Base-by-base conservation (phyloP, 192 early-diverging fungal genomes). In the Spinellus fusiger region DNA sequence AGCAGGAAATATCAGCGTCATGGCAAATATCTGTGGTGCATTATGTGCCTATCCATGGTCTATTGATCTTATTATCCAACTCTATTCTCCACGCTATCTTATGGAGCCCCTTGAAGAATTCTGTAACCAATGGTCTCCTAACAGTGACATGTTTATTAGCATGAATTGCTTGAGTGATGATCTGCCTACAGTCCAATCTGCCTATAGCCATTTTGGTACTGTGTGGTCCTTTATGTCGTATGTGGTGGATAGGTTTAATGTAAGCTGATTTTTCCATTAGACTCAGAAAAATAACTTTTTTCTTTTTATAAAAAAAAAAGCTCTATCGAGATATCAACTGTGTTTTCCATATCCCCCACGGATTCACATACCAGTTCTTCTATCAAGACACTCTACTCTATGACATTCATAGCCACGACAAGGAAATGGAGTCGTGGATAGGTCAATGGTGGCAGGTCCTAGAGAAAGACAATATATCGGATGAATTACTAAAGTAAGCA, bases 341-440 rank as follows among this genome's bases (percentile, higher is more conserved):
- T 25, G 50, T 67, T 38, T 65, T 71, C 49, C 20, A 33, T 4
- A 23, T 59, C 23, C 50, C 47, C 16, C 15, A 59, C 8, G 66
- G 60, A 26, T 65, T 69, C 23, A 65, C 56, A 16, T 66, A 69
- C 40, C 55, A 53, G 0, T 73, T 68, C 34, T 73, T 73, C 49
- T 20, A 37, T 7, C 29, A 57, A 22, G 54, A 32, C 13, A 62
- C 69, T n/a, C 16, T 54, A 5, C 25, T 71, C 4, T 64, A 60
- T 26, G 59, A 49, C 12, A 61, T 55, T 26, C 47, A 59, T 25
- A 33, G 37, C 13, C 46, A 28, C 0, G 69, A 56, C 18, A 22
- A 54, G 5, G 40, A 54, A 20, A 51, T 62, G 40, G 66, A 74
- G 31, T 38, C 31, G 25, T 50, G 64, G 16, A 54, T 65, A 23